Percentiles rank a stretch among this genome's conserved stretches.
Evolutionary conservation across 2,329 filamentous ascomycete genomes (phyloP).

Genomic region (Aspergillus sp.): DNA sequence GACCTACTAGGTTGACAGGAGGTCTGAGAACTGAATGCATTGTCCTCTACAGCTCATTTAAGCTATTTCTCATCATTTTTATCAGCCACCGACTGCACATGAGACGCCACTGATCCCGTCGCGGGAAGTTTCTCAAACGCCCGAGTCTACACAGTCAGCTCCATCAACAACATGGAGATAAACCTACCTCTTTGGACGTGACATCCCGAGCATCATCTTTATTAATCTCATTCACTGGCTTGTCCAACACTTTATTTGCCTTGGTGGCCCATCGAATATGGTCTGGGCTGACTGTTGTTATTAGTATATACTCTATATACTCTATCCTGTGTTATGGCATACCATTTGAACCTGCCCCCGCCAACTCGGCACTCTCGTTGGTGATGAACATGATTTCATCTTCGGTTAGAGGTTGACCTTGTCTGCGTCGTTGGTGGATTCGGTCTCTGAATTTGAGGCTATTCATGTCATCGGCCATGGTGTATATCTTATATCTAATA

Average conservation of each 20-base stretch:
- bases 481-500: too few species aligned
- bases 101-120: constrained; percentile 12
- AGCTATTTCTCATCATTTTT: constrained; percentile 4
- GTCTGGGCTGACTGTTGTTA: constrained; percentile 1
- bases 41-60: too few species aligned
- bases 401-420: constrained; percentile 7
- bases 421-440: constrained; percentile 4
- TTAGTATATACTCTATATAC: not conserved
- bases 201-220: constrained; percentile 7
- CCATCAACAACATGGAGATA: not conserved
- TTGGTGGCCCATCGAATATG: constrained; percentile 8
- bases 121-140: constrained; percentile 11
- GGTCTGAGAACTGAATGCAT: too few species aligned
- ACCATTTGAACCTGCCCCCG: not conserved
- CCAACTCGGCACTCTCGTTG: constrained; percentile 7
- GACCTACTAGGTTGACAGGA: too few species aligned
- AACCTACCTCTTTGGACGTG: constrained; percentile 8
- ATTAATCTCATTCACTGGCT: constrained; percentile 7
- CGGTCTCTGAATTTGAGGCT: constrained; percentile 6
- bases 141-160: constrained; percentile 3
- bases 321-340: too few species aligned
- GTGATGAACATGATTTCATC: constrained; percentile 11
- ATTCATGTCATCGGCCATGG: constrained; percentile 1
- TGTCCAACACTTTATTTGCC: constrained; percentile 7
- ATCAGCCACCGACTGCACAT: constrained; percentile 11